Conservation (phyloP, 768 basidiomycete species). For the Phlegmacium glaucopus region DNA sequence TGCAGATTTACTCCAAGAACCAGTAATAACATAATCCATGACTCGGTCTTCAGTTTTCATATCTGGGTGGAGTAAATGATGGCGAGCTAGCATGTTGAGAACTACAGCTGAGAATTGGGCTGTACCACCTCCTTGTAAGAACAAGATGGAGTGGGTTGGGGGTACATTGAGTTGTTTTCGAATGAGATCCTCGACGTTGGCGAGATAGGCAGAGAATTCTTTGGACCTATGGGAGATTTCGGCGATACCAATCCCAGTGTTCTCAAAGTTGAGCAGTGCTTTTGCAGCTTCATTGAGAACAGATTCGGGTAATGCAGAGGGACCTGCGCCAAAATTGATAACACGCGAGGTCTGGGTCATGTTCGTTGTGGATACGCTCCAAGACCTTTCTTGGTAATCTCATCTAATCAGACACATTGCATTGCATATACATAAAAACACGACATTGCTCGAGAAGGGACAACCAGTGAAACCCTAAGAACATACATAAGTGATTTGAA, state of each 20-base stretch:
- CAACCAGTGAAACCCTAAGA: too few relatives aligned
- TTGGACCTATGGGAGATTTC: slow-evolving; percentile 96
- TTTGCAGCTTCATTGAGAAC: slow-evolving; percentile 81
- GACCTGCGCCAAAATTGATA: slow-evolving; percentile 93
- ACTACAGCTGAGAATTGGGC: slow-evolving; percentile 91
- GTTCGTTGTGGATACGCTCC: too few relatives aligned
- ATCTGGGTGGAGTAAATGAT: slow-evolving; percentile 71
- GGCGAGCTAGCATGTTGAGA: slow-evolving; percentile 85
- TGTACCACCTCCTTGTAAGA: slow-evolving; percentile 93
- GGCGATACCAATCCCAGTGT: slow-evolving; percentile 91
- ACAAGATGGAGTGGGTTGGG: slow-evolving; percentile 78
- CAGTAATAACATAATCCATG: slow-evolving; percentile 90
- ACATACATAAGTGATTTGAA: too few relatives aligned
- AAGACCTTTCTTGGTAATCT: too few relatives aligned
- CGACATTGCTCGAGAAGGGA: background rate
- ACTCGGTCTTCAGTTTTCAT: slow-evolving; percentile 48
- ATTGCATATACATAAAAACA: background rate
- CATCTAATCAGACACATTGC: slow-evolving; percentile 1
- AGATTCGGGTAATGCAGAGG: slow-evolving; percentile 84
- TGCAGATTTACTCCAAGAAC: slow-evolving; percentile 89
- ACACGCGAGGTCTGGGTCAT: slow-evolving; percentile 37
- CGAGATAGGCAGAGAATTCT: slow-evolving; percentile 75
- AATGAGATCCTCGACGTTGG: slow-evolving; percentile 59
- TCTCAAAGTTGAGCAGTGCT: slow-evolving; percentile 86
- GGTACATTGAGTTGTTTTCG: slow-evolving; percentile 81